Conservation (phyloP, 2,329 filamentous ascomycete species). For the Zymoseptoria passerinii region DNA sequence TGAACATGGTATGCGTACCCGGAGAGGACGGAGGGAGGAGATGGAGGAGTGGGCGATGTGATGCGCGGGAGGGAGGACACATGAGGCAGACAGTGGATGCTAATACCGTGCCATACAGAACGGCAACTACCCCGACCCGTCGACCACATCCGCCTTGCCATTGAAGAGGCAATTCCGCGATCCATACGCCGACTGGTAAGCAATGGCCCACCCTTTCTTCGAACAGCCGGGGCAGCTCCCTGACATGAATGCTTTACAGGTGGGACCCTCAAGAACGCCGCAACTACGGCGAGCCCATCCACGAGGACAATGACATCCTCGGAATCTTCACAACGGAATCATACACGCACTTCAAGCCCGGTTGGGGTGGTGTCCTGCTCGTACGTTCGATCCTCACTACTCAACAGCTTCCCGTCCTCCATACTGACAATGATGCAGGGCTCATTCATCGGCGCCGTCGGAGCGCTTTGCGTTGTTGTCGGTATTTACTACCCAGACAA, state of each 20-base stretch:
- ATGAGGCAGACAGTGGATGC: not conserved
- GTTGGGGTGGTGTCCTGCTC: conserved; percentile 57
- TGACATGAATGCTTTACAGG: not conserved
- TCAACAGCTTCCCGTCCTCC: not conserved
- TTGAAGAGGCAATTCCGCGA: conserved; percentile 89
- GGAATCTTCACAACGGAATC: conserved; percentile 83
- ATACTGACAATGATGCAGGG: conserved; percentile 20
- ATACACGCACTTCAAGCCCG: conserved; percentile 74
- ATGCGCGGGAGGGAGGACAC: not conserved
- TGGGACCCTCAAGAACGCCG: conserved; percentile 96
- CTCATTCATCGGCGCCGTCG: conserved; percentile 36
- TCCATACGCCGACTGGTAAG: conserved; percentile 72
- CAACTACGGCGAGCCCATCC: conserved; percentile 92
- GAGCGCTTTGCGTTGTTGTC: conserved; percentile 34
- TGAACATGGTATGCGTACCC: conserved; percentile 24
- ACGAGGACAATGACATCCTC: conserved; percentile 91
- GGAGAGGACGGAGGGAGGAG: not conserved
- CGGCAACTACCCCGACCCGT: conserved; percentile 74
- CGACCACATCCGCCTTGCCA: conserved; percentile 36
- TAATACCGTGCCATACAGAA: conserved; percentile 48
- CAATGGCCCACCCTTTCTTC: no score
- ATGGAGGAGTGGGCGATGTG: not conserved
- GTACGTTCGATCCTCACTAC: conserved; percentile 5
- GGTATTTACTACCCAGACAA: conserved; percentile 38
- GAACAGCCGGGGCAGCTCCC: no score